These are phyloP conservation scores for Nicotiana paniculata DNA, from an alignment of 257 asterid species.

Conservation along the genomic window DNA sequence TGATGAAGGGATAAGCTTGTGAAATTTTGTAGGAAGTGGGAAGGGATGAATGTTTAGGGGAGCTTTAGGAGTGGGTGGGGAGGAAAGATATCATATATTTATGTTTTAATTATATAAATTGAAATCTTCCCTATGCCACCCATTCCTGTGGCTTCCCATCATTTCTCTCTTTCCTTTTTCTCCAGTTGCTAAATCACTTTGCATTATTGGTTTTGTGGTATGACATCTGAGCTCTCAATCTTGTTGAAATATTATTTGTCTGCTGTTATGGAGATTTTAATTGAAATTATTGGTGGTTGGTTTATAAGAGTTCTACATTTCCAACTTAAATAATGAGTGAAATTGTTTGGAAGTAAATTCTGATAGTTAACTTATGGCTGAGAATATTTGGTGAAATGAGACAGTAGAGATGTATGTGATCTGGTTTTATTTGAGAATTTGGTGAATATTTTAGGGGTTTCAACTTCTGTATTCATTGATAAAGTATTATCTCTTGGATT, in stretches of 20 bases:
- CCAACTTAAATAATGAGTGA: neutral
- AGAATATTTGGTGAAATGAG: too few species aligned
- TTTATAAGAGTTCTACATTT: neutral
- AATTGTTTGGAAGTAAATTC: neutral
- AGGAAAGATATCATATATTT: neutral
- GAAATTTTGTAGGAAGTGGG: neutral
- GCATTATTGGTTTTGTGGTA: neutral
- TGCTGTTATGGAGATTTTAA: neutral
- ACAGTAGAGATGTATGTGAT: too few species aligned
- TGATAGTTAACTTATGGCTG: too few species aligned
- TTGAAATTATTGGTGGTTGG: neutral
- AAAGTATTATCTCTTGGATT: neutral
- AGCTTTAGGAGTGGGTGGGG: neutral
- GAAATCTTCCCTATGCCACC: neutral
- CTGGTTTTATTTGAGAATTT: too few species aligned
- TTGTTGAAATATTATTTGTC: neutral
- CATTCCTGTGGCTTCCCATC: neutral
- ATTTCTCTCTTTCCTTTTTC: neutral
- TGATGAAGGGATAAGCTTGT: neutral
- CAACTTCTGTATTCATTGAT: neutral
- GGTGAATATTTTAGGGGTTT: too few species aligned
- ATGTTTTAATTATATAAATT: neutral
- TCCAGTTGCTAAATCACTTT: neutral
- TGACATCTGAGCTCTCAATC: neutral
- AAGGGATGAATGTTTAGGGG: neutral